A percentile compares a stretch with the other conserved stretches of the same genome.
phyloP scores from a whole-genome alignment of 2,329 filamentous ascomycete species.

The Stemphylium lycopersici region DNA sequence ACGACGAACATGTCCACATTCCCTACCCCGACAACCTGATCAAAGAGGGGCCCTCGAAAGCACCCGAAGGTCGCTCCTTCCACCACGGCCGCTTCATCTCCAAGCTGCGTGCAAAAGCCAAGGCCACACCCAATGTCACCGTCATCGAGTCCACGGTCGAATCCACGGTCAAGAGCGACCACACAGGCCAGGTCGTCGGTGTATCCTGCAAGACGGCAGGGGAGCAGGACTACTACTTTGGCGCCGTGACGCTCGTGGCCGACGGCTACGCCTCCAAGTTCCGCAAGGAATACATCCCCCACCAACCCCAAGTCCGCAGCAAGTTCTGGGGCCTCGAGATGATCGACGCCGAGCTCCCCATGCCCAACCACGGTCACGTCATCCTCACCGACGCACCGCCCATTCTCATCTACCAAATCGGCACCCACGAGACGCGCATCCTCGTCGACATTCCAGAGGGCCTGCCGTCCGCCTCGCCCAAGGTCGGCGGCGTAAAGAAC shows the following conservation, averaged over 20 bases:
- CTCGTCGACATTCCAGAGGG: constrained; percentile 86
- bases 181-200: constrained; percentile 76
- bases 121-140: constrained; percentile 79
- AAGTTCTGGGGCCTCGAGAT: constrained; percentile 96
- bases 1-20: constrained; percentile 74
- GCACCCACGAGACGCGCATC: constrained; percentile 88
- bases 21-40: constrained; percentile 73
- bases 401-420: constrained; percentile 94
- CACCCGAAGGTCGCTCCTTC: constrained; percentile 77
- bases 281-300: constrained; percentile 75
- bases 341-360: constrained; percentile 81
- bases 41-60: constrained; percentile 38
- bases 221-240: constrained; percentile 78
- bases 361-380: constrained; percentile 81
- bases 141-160: constrained; percentile 89
- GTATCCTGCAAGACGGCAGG: constrained; percentile 75
- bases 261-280: constrained; percentile 95
- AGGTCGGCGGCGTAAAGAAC: constrained; percentile 80
- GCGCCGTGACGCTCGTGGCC: constrained; percentile 82
- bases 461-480: constrained; percentile 72
- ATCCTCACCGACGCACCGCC: constrained; percentile 79
- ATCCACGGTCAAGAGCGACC: constrained; percentile 72
- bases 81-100: constrained; percentile 94
- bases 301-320: constrained; percentile 72
- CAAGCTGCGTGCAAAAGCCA: constrained; percentile 77